These are phyloP conservation scores for Chalciporus chontae DNA, from an alignment of 768 basidiomycete genomes.

Conservation along the genomic window DNA sequence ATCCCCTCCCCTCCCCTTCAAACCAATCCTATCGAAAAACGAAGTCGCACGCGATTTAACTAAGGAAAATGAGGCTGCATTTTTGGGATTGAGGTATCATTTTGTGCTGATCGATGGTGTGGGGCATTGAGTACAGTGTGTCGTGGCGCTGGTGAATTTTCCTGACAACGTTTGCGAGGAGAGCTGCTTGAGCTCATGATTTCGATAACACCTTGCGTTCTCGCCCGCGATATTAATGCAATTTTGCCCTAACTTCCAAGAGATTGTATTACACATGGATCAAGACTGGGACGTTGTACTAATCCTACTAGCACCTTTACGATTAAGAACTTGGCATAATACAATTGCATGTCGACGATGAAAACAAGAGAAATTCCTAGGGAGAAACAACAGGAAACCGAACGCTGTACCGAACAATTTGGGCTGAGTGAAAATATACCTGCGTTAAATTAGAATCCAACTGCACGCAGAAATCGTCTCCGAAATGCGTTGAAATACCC, in stretches of 20 bases:
- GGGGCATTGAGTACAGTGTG: constrained; percentile 61
- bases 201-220: not conserved
- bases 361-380: constrained; percentile 13
- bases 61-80: constrained; percentile 36
- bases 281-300: constrained; percentile 11
- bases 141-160: constrained; percentile 40
- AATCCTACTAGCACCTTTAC: constrained; percentile 10
- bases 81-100: constrained; percentile 40
- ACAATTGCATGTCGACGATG: constrained; percentile 18
- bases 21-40: constrained; percentile 17
- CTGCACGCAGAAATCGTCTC: not conserved
- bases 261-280: constrained; percentile 13
- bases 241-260: not conserved
- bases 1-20: constrained; percentile 34
- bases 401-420: not conserved
- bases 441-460: constrained; percentile 7
- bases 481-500: not conserved
- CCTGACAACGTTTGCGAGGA: constrained; percentile 24
- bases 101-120: constrained; percentile 53
- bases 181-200: not conserved
- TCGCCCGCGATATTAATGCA: not conserved
- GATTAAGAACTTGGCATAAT: constrained; percentile 18
- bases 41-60: constrained; percentile 34
- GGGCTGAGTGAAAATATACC: not conserved
- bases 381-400: constrained; percentile 25